Conservation (phyloP, 768 basidiomycete genomes). For the Coprinopsis strossmayeri region DNA sequence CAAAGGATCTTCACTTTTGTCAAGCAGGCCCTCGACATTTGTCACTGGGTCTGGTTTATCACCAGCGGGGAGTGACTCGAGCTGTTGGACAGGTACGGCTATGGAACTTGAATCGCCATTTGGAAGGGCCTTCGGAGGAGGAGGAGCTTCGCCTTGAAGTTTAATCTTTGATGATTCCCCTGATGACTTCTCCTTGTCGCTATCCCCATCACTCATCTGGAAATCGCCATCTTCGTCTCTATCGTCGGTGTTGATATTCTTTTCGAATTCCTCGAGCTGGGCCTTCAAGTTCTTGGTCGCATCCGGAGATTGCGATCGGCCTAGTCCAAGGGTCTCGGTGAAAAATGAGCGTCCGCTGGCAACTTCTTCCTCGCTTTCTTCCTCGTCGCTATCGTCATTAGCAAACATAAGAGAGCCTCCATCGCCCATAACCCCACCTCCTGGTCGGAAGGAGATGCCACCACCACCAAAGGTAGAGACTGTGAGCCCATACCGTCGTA, state of each 20-base stretch:
- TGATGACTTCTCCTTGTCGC: conserved; percentile 13
- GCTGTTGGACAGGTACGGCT: conserved; percentile 38
- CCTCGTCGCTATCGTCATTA: conserved; percentile 57
- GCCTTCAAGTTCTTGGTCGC: conserved; percentile 52
- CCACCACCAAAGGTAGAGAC: conserved; percentile 30
- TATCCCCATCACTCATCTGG: conserved; percentile 20
- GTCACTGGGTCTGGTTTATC: conserved; percentile 48
- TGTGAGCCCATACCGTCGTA: conserved; percentile 21
- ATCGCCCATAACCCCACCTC: conserved; percentile 44
- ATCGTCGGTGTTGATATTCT: conserved; percentile 33
- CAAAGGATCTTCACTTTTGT: conserved; percentile 56
- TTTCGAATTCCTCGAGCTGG: conserved; percentile 58
- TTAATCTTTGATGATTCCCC: conserved; percentile 15
- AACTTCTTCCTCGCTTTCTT: conserved; percentile 44
- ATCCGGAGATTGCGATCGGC: conserved; percentile 39
- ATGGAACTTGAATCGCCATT: conserved; percentile 38
- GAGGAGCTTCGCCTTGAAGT: conserved; percentile 39
- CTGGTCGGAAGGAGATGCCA: conserved; percentile 62
- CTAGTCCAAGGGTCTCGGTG: conserved; percentile 39
- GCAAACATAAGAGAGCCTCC: conserved; percentile 55
- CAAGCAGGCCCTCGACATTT: conserved; percentile 60
- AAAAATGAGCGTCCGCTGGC: conserved; percentile 39
- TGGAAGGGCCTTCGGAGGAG: conserved; percentile 34
- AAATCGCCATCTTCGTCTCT: conserved; percentile 32
- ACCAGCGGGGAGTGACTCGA: conserved; percentile 42